These are phyloP conservation scores for Batkoa obscura DNA, from an alignment of 371 early-diverging fungal genomes.

Conservation along the genomic window DNA sequence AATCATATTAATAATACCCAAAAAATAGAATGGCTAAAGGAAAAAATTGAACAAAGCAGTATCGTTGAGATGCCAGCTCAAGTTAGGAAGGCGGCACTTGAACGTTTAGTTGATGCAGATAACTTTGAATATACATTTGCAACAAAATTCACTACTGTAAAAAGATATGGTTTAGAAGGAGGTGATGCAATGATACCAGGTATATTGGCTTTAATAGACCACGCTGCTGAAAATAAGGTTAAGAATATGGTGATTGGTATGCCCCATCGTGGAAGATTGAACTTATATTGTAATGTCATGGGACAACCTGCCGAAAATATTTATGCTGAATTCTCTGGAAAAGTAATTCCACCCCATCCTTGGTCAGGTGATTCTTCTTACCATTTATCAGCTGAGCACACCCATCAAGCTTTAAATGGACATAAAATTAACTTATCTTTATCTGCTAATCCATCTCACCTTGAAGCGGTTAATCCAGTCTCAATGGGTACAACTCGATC, in stretches of 20 bases:
- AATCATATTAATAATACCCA: conserved; percentile 73
- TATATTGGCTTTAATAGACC: conserved; percentile 58
- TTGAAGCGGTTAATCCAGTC: conserved; percentile 90
- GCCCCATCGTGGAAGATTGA: conserved; percentile 95
- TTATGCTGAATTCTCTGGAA: conserved; percentile 83
- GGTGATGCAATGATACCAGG: conserved; percentile 93
- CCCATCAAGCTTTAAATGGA: conserved; percentile 1
- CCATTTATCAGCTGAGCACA: conserved; percentile 40
- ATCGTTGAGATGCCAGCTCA: not conserved
- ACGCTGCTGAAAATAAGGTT: conserved; percentile 27
- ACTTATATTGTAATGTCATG: conserved; percentile 69
- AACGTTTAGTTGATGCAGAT: conserved; percentile 8
- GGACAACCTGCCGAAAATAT: conserved; percentile 55
- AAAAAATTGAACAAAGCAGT: conserved; percentile 11
- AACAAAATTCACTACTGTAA: conserved; percentile 83
- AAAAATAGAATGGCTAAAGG: conserved; percentile 37
- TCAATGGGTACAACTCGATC: conserved; percentile 87
- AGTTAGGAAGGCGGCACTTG: not conserved
- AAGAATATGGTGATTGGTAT: conserved; percentile 71
- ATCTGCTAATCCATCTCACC: conserved; percentile 86
- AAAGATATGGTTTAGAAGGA: conserved; percentile 91
- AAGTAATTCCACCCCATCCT: conserved; percentile 60
- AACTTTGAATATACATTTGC: conserved; percentile 91
- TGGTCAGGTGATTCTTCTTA: conserved; percentile 63
- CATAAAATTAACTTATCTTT: conserved; percentile 54